Conservation (phyloP, 2,329 filamentous ascomycete genomes). For the Pseudogymnoascus sp. region DNA sequence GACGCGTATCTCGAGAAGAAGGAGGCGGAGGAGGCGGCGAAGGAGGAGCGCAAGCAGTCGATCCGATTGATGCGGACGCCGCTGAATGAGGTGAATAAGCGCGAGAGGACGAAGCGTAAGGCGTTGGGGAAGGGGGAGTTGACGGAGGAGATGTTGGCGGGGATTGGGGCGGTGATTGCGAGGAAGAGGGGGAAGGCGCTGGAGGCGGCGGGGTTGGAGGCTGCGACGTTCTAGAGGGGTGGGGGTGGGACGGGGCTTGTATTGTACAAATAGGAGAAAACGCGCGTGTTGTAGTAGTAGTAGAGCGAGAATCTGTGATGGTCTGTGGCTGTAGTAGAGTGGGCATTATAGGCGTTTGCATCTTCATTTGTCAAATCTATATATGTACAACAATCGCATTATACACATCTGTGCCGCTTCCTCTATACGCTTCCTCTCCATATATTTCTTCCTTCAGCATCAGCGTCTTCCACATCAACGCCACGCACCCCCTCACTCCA, state of each 20-base stretch:
- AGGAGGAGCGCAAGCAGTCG: constrained; percentile 27
- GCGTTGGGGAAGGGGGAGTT: constrained; percentile 26
- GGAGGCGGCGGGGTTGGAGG: constrained; percentile 16
- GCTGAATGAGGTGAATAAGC: constrained; percentile 25
- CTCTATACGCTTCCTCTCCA: not conserved
- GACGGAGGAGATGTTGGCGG: constrained; percentile 25
- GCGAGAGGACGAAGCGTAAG: constrained; percentile 21
- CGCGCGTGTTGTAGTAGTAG: not conserved
- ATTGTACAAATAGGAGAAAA: constrained; percentile 1
- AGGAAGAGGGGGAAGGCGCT: constrained; percentile 20
- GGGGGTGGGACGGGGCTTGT: constrained; percentile 4
- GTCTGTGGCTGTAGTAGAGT: constrained; percentile 6
- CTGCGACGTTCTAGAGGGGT: not conserved
- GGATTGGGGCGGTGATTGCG: constrained; percentile 28
- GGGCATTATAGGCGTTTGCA: constrained; percentile 10
- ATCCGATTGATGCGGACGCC: constrained; percentile 26
- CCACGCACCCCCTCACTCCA: constrained; percentile 17
- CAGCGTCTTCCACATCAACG: too few relatives aligned
- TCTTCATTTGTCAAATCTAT: constrained; percentile 10
- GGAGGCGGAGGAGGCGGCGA: constrained; percentile 49
- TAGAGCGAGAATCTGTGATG: not conserved
- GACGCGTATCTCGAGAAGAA: constrained; percentile 62
- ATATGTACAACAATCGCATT: constrained; percentile 7
- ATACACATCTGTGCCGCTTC: not conserved
- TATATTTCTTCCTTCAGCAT: too few relatives aligned